phyloP scores from a whole-genome alignment of 768 basidiomycete species.

The Serendipita sp. region DNA sequence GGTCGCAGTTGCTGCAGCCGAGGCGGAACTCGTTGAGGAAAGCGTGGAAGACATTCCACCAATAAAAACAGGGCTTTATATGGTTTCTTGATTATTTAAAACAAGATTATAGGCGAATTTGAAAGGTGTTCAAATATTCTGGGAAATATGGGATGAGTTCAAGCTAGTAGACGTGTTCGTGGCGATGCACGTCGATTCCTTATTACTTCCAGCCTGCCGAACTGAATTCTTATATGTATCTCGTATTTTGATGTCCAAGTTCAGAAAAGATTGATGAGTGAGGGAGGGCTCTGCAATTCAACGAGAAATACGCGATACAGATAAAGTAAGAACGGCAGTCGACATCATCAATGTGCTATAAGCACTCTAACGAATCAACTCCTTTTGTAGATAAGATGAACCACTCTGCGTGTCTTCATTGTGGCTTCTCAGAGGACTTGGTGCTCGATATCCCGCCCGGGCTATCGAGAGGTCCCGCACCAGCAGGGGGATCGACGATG shows the following conservation, averaged over 20 bases:
- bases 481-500: constrained; percentile 3
- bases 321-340: not conserved
- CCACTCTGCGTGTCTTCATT: not conserved
- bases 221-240: too few relatives aligned
- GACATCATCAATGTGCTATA: not conserved
- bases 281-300: too few relatives aligned
- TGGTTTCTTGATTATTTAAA: too few relatives aligned
- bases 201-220: too few relatives aligned
- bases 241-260: too few relatives aligned
- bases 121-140: too few relatives aligned
- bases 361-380: not conserved
- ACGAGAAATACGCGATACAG: not conserved
- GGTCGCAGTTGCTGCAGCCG: not conserved
- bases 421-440: not conserved
- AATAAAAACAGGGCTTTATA: too few relatives aligned
- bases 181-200: too few relatives aligned
- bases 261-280: too few relatives aligned
- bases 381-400: not conserved
- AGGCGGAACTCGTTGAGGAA: not conserved
- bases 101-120: too few relatives aligned
- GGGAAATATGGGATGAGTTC: too few relatives aligned
- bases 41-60: not conserved
- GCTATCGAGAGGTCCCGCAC: not conserved
- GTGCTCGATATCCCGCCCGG: not conserved
- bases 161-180: too few relatives aligned